These are phyloP conservation scores for Tephrocybe sp. DNA, from an alignment of 768 basidiomycete genomes.

Conservation along the genomic window DNA sequence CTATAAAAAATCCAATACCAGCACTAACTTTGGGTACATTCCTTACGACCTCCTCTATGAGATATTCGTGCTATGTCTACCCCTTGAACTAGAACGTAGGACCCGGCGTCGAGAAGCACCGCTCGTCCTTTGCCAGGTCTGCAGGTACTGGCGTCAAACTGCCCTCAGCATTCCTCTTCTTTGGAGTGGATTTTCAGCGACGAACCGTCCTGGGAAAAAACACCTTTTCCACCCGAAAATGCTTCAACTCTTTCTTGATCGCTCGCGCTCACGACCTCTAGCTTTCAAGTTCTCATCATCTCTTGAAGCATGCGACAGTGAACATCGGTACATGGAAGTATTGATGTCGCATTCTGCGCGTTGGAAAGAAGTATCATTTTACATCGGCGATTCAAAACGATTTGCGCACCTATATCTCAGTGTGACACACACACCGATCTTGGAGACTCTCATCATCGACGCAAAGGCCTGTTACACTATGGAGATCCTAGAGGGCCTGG, in stretches of 20 bases:
- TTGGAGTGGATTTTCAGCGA: not conserved
- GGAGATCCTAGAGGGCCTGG: not conserved
- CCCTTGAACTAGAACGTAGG: not conserved
- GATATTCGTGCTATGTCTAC: conserved; percentile 3
- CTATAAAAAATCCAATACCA: not conserved
- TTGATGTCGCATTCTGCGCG: not conserved
- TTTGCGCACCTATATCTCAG: not conserved
- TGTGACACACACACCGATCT: not conserved
- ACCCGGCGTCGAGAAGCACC: conserved; percentile 1
- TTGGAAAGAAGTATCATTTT: conserved; percentile 1
- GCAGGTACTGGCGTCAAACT: conserved; percentile 2
- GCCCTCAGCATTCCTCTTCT: not conserved
- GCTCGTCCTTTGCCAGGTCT: not conserved
- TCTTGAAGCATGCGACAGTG: too few species aligned
- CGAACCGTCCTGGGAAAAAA: not conserved
- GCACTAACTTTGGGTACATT: not conserved
- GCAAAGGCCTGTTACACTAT: not conserved
- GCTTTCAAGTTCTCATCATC: not conserved
- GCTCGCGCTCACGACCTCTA: conserved; percentile 1
- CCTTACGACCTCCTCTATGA: conserved; percentile 2
- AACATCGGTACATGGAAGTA: conserved; percentile 3
- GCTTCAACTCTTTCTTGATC: conserved; percentile 1
- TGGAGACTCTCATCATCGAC: conserved; percentile 3
- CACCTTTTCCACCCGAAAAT: not conserved
- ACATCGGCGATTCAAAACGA: not conserved